These are phyloP conservation scores for Lizanozyma gosingica DNA, from an alignment of 1,139 yeast species.

Conservation along the genomic window DNA sequence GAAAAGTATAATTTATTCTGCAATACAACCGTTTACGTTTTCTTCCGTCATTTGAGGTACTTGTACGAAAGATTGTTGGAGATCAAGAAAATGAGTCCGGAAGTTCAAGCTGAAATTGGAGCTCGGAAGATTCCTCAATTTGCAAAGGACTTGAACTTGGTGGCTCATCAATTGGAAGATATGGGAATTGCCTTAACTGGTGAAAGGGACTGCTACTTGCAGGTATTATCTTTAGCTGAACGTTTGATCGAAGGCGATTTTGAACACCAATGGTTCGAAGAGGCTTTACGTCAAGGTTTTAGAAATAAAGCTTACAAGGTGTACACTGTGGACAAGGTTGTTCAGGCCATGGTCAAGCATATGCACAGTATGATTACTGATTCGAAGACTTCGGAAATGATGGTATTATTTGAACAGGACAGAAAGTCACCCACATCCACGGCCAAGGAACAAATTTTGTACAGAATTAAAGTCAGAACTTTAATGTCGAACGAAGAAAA, in stretches of 20 bases:
- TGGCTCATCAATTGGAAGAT: constrained; percentile 76
- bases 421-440: constrained; percentile 55
- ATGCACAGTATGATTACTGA: constrained; percentile 76
- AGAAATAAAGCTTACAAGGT: constrained; percentile 87
- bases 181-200: constrained; percentile 68
- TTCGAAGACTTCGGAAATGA: constrained; percentile 71
- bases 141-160: constrained; percentile 79
- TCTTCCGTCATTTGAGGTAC: constrained; percentile 79
- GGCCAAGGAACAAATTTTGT: constrained; percentile 81
- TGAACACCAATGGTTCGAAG: constrained; percentile 95
- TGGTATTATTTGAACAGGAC: constrained; percentile 75
- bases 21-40: constrained; percentile 85
- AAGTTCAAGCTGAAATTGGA: constrained; percentile 64
- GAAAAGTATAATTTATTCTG: constrained; percentile 71
- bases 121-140: constrained; percentile 64
- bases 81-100: constrained; percentile 58
- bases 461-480: constrained; percentile 80
- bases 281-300: constrained; percentile 88
- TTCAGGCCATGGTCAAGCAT: constrained; percentile 84
- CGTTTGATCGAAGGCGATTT: constrained; percentile 81
- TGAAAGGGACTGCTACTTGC: constrained; percentile 62
- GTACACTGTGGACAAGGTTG: constrained; percentile 88
- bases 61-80: constrained; percentile 74
- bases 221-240: constrained; percentile 64
- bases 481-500: constrained; percentile 80